Evolutionary conservation across 1,284 basidiomycete species (phyloP).

Genomic region (Schizophyllum amplum): DNA sequence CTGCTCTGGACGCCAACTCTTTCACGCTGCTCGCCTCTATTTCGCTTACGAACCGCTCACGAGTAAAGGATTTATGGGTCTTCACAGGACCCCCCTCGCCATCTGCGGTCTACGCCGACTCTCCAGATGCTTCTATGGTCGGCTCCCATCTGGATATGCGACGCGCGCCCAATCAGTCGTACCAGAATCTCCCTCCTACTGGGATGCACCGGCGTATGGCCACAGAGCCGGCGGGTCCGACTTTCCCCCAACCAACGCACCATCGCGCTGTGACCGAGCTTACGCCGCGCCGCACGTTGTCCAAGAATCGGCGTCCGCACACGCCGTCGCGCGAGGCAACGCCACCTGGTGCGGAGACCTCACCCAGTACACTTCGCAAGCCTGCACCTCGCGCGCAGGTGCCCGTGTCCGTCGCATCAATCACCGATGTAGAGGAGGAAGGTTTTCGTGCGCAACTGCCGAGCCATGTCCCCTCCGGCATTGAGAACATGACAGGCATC

Average conservation of each 20-base stretch:
- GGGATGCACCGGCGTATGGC: slow-evolving; percentile 23
- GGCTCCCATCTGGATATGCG: not conserved
- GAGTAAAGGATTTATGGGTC: slow-evolving; percentile 72
- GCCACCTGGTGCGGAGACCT: slow-evolving; percentile 1
- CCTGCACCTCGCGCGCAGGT: slow-evolving; percentile 52
- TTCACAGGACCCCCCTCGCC: slow-evolving; percentile 50
- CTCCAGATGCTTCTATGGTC: slow-evolving; percentile 23
- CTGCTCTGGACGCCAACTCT: slow-evolving; percentile 56
- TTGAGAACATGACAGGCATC: slow-evolving; percentile 55
- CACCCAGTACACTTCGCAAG: slow-evolving; percentile 36
- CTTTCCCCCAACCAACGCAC: slow-evolving; percentile 6
- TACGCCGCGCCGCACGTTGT: not conserved
- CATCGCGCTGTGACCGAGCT: slow-evolving; percentile 12
- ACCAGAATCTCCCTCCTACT: slow-evolving; percentile 17
- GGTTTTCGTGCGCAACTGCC: slow-evolving; percentile 36
- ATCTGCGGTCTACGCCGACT: slow-evolving; percentile 27
- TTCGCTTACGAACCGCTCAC: slow-evolving; percentile 57
- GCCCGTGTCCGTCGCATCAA: slow-evolving; percentile 45
- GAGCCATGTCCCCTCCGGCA: slow-evolving; percentile 40
- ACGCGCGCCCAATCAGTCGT: slow-evolving; percentile 15
- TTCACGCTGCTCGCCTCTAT: slow-evolving; percentile 64
- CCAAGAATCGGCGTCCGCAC: not conserved
- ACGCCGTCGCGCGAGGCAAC: slow-evolving; percentile 7
- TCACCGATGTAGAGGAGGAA: slow-evolving; percentile 26
- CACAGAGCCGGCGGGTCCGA: slow-evolving; percentile 21